These are phyloP conservation scores for Suhomyces sp. DNA, from an alignment of 805 yeast genomes.

Conservation along the genomic window DNA sequence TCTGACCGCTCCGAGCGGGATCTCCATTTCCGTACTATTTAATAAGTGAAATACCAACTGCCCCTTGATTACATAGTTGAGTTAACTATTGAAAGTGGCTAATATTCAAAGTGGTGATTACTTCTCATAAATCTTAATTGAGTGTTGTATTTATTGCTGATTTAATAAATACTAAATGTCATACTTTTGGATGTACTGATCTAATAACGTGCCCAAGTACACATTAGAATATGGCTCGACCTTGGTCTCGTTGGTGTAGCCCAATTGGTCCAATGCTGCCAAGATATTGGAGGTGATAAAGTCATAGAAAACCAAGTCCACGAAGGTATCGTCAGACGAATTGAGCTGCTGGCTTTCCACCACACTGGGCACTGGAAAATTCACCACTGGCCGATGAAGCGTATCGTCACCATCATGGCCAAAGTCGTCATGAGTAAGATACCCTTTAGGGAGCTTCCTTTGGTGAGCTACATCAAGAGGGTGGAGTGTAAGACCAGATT, in stretches of 20 bases:
- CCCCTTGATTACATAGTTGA: too few relatives aligned
- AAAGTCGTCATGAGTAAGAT: conserved; percentile 77
- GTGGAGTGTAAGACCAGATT: background rate
- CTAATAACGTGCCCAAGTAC: conserved; percentile 34
- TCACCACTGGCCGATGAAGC: conserved; percentile 58
- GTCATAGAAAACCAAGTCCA: conserved; percentile 76
- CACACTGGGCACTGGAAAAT: conserved; percentile 74
- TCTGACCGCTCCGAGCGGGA: too few relatives aligned
- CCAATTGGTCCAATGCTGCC: conserved; percentile 30
- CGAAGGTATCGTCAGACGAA: conserved; percentile 25
- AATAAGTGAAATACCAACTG: too few relatives aligned
- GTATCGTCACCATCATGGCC: conserved; percentile 86
- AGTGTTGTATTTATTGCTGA: too few relatives aligned
- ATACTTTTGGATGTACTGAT: conserved; percentile 23
- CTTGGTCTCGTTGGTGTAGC: conserved; percentile 15
- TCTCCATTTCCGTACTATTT: too few relatives aligned
- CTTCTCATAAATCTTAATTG: too few relatives aligned
- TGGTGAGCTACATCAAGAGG: background rate
- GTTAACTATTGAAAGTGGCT: too few relatives aligned
- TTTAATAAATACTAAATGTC: conserved; percentile 6
- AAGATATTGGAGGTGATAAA: conserved; percentile 51
- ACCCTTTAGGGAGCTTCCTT: conserved; percentile 54
- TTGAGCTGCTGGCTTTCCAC: conserved; percentile 49
- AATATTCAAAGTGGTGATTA: too few relatives aligned
- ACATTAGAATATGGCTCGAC: conserved; percentile 24